Percentiles rank a stretch among this genome's conserved stretches.
Conservation (phyloP, 495 filamentous ascomycete genomes). For the Tuber aestivum region DNA sequence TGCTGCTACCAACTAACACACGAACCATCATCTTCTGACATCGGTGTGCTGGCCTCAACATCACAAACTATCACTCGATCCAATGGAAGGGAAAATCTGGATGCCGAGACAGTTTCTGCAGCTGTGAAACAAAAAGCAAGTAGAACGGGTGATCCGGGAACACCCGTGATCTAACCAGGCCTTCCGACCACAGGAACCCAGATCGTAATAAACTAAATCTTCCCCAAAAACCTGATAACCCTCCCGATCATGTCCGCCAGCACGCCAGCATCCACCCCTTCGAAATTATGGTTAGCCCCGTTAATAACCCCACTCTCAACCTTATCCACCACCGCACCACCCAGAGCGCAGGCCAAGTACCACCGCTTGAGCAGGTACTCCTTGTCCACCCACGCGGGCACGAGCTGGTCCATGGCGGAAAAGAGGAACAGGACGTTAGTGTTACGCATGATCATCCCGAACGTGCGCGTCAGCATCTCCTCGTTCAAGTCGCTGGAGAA, state of each 20-base stretch:
- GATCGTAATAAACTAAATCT: slow-evolving; percentile 3
- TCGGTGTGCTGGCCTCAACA: not conserved
- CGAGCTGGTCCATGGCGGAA: slow-evolving; percentile 67
- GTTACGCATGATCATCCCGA: slow-evolving; percentile 55
- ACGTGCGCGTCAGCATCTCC: slow-evolving; percentile 54
- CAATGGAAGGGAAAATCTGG: not conserved
- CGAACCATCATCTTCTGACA: not conserved
- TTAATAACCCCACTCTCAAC: slow-evolving; percentile 50
- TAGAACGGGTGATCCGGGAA: not conserved
- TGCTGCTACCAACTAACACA: not conserved
- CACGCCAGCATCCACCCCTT: slow-evolving; percentile 47
- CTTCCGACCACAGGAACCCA: not conserved
- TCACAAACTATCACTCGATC: not conserved
- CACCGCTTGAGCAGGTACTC: slow-evolving; percentile 58
- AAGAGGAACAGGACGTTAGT: slow-evolving; percentile 61
- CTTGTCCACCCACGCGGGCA: slow-evolving; percentile 60
- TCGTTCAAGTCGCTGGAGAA: slow-evolving; percentile 75
- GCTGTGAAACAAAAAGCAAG: not conserved
- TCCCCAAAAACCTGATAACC: slow-evolving; percentile 54
- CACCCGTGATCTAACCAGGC: not conserved
- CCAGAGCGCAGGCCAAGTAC: slow-evolving; percentile 49
- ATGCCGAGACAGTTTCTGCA: not conserved
- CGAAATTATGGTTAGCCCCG: slow-evolving; percentile 60
- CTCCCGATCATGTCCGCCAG: slow-evolving; percentile 51
- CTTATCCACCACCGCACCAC: slow-evolving; percentile 50